Evolutionary conservation across 1,284 basidiomycete species (phyloP), one percentile per base, ranked within the genome.

Genomic region (Porogramme epimiltina): DNA sequence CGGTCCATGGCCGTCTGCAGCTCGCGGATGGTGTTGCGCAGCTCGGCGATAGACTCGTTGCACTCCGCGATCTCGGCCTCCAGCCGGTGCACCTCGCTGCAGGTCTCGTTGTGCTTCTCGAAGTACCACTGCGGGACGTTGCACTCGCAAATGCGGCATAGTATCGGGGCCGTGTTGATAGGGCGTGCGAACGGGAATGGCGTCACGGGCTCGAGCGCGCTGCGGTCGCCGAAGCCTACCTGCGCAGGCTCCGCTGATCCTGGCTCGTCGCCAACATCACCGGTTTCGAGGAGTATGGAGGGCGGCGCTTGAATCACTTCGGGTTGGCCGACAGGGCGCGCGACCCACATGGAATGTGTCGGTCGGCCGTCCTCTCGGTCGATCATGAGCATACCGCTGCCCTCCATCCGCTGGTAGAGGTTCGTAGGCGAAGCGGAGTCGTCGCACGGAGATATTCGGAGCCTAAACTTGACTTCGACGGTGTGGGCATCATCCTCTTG

Each of bases 31-130:
- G 91, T 90, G 63, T 85, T 90, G 51, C 85, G 81, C 47, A 99
- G 78, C 66, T 99, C 97, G 10, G 79, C 73, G 49, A 99, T 88
- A 23, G 87, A 88, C 68, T 99, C 97, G 73, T 99, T 97, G 75
- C 89, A 93, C 65, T 95, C 91, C 25, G 82, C 77, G 56, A 99
- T 95, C 72, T 98, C 95, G 37, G 96, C 94, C 72, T 99, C 97
- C 57, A 99, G 79, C 40, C 94, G 87, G 71, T 99, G 97, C 1
- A 94, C 89, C 72, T 98, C 97, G 63, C 88, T 93, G 69, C 97
- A 99, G 10, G 96, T 99, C 74, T 99, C 97, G 78, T 95, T 98
- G 77, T 99, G 97, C 76, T 98, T 98, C 73, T 98, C 97, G 68
- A 99, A 99, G 76, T 96, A 99, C 95, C 97, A 99, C 52, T 96